Evolutionary conservation across 2,329 filamentous ascomycete genomes (phyloP), one percentile per base, ranked within the genome.

Genomic region (Venturia oleaginea): DNA sequence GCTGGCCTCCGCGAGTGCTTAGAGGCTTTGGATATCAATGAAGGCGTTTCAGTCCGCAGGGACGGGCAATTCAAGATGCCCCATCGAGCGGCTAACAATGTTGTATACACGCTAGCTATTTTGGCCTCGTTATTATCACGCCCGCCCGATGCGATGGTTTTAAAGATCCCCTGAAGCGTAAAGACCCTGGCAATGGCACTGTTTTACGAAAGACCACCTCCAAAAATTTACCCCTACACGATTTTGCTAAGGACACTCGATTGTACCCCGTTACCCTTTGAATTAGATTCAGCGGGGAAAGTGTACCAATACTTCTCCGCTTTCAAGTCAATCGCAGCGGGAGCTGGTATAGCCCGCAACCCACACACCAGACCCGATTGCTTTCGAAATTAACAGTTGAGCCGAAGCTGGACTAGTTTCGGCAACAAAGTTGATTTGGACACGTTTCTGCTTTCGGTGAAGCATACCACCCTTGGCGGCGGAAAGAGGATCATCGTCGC

Each of bases 81-180:
- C 15, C 55, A 59, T 40, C 55, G 55, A 40, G 55, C 55, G 8
- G 55, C 24, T 19, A 59, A 59, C 22, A 30, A 59, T 59, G 55
- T 59, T n/a, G 55, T 59, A 37, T 59, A 59, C 22, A 59, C 55
- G 30, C 30, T 27, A 10, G 55, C 55, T 17, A 27, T 22, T 22
- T 32, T 59, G 11, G 55, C 55, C 17, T 22, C 55, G 22, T 40
- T 59, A 22, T 17, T 40, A 38, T 32, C 55, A 32, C 55, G 15
- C 5, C 30, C 30, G 17, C 17, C 37, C 2, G 11, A 37, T 38
- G 30, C 55, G 11, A 8, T 15, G 17, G 2, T 13, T 6, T 13
- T 59, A 7, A 32, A 15, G 1, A 59, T 59, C 19, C 19, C 55
- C 13, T 38, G 11, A 22, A 59, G 3, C 4, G 4, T 4, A 6